Evolutionary conservation across 2,329 filamentous ascomycete genomes (phyloP), one percentile per base, ranked within the genome.

Genomic region (Leptographium radiaticola): DNA sequence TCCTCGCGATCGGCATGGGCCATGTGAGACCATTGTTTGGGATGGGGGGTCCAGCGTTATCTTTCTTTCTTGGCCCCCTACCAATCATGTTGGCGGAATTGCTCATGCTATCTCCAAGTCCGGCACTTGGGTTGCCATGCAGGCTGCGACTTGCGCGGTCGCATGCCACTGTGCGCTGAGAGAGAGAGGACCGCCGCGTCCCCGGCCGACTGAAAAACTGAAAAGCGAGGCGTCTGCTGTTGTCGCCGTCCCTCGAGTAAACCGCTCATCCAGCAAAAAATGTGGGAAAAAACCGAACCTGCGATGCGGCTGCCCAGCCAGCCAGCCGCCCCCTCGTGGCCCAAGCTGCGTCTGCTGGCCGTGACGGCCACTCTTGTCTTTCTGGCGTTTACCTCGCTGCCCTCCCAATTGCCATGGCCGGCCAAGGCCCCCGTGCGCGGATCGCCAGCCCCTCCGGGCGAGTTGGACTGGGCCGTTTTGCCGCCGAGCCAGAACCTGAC

Each of bases 401-500:
- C 12, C 9, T 10, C 4, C 6, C 34, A 8, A 20, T 18, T 43
- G 33, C 34, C 18, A 15, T 34, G 18, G 34, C 34, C 9, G 11
- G 31, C 8, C 5, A 7, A 15, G n/a, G 16, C 46, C 33, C 11
- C 7, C 16, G 6, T 7, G 9, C 6, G 4, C 8, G 33, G 15
- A 2, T 18, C 45, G 7, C n/a, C 46, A 11, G n/a, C 18, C 11
- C 6, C 7, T 1, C 47, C 36, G 18, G 38, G 38, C 49, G 49
- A 50, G 15, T 50, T 31, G 16, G 11, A 16, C 4, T 42, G 18
- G 7, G 11, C 12, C 30, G 58, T 57, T 65, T 71, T 43, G 47
- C 61, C 12, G 25, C 62, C 68, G 0, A 67, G 63, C 51, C 61
- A 59, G 31, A 62, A 61, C 6, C 51, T 71, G 2, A 44, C 57